These are phyloP conservation scores for Solanum tarapatanum DNA, from an alignment of 257 asterid genomes.

Conservation along the genomic window DNA sequence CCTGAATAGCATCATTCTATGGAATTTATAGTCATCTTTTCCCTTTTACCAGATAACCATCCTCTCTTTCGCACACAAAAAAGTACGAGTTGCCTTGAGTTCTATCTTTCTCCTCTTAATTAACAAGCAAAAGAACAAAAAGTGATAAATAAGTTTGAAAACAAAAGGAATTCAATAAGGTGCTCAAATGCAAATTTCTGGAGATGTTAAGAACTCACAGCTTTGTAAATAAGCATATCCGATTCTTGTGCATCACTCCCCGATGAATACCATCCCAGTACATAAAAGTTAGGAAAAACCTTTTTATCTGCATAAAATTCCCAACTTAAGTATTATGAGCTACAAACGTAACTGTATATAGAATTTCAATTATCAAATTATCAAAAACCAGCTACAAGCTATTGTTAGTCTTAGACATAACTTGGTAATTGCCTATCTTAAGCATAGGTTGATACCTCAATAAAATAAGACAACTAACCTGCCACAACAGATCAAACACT, in stretches of 20 bases:
- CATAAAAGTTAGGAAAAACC: slow-evolving; percentile 82
- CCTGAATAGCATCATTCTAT: not conserved
- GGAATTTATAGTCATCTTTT: not conserved
- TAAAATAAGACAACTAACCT: not conserved
- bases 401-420: not conserved
- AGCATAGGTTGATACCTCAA: not conserved
- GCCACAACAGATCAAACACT: no score
- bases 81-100: not conserved
- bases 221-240: slow-evolving; percentile 89
- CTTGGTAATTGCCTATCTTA: not conserved
- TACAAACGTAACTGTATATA: not conserved
- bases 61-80: not conserved
- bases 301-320: slow-evolving; percentile 63
- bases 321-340: not conserved
- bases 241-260: slow-evolving; percentile 89
- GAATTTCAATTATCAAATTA: not conserved
- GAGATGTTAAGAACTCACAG: slow-evolving; percentile 45
- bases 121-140: not conserved
- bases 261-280: slow-evolving; percentile 94
- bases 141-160: not conserved
- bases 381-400: not conserved
- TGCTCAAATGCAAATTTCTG: not conserved
- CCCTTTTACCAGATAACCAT: not conserved
- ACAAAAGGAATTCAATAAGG: not conserved
- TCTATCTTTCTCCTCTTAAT: not conserved